Conservation (phyloP, 345 rosid species). For the Nasturtium officinale region DNA sequence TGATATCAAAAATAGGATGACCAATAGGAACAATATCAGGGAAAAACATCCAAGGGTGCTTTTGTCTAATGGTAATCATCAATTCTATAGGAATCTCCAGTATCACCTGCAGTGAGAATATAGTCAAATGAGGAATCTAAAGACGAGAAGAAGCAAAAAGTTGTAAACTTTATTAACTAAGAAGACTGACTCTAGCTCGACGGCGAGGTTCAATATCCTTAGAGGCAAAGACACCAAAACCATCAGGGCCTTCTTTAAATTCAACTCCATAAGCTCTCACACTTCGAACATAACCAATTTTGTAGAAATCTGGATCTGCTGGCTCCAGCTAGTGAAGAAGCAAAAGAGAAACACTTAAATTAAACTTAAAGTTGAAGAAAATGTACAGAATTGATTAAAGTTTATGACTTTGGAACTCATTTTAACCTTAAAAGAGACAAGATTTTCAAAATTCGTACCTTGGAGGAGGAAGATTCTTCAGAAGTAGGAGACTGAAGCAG, state of each 20-base stretch:
- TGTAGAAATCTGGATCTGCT: constrained; percentile 94
- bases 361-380: not conserved
- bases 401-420: constrained; percentile 17
- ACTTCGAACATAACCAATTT: constrained; percentile 80
- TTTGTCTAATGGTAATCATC: constrained; percentile 85
- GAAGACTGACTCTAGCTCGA: constrained; percentile 78
- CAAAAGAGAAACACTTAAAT: not conserved
- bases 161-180: constrained; percentile 1
- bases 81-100: constrained; percentile 96
- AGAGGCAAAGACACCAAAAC: constrained; percentile 90
- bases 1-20: constrained; percentile 92
- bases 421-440: not conserved
- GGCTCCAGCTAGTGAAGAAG: constrained; percentile 48
- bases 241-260: constrained; percentile 89
- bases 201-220: constrained; percentile 82
- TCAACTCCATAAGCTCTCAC: constrained; percentile 91
- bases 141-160: not conserved
- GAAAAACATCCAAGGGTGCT: constrained; percentile 97
- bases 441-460: constrained; percentile 25
- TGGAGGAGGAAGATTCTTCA: constrained; percentile 56
- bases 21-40: constrained; percentile 89
- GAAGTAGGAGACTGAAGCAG: constrained; percentile 58
- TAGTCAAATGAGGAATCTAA: not conserved
- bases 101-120: constrained; percentile 57
- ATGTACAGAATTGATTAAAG: constrained; percentile 2